phyloP scores from a whole-genome alignment of 768 basidiomycete genomes.

The Tricholoma bakamatsutake region DNA sequence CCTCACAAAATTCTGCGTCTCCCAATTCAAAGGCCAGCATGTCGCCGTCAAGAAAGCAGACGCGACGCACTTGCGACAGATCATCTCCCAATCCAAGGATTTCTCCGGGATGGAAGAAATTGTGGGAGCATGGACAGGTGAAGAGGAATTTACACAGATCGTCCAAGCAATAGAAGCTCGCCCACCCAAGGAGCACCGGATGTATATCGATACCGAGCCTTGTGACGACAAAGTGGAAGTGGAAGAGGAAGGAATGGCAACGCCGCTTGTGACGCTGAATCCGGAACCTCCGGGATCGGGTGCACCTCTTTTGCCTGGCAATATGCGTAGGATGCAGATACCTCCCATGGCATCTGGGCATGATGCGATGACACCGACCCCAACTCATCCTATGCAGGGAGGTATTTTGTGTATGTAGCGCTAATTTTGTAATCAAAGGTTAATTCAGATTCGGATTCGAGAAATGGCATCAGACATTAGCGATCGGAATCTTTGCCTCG shows the following conservation, averaged over 20 bases:
- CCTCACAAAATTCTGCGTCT: constrained; percentile 83
- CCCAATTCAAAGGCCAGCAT: constrained; percentile 72
- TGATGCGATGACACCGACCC: constrained; percentile 42
- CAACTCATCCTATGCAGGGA: constrained; percentile 11
- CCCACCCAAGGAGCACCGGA: constrained; percentile 29
- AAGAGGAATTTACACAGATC: constrained; percentile 55
- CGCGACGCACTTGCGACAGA: constrained; percentile 47
- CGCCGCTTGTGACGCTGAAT: constrained; percentile 49
- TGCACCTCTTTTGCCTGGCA: constrained; percentile 45
- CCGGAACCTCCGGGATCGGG: constrained; percentile 50
- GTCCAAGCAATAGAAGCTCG: constrained; percentile 44
- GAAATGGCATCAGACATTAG: too few relatives aligned
- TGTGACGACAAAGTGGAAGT: constrained; percentile 21
- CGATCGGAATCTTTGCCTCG: too few relatives aligned
- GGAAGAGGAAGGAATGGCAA: constrained; percentile 22
- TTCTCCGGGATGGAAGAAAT: constrained; percentile 49
- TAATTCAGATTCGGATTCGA: too few relatives aligned
- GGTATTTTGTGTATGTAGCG: constrained; percentile 8
- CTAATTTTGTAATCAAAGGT: too few relatives aligned
- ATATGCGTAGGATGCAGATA: constrained; percentile 27
- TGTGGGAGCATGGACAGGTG: constrained; percentile 53
- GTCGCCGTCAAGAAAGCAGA: constrained; percentile 52
- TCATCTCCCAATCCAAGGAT: constrained; percentile 54
- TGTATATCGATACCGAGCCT: constrained; percentile 23
- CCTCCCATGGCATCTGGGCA: constrained; percentile 36